Conservation (phyloP, 768 basidiomycete genomes). For the Amanita polypyramis region DNA sequence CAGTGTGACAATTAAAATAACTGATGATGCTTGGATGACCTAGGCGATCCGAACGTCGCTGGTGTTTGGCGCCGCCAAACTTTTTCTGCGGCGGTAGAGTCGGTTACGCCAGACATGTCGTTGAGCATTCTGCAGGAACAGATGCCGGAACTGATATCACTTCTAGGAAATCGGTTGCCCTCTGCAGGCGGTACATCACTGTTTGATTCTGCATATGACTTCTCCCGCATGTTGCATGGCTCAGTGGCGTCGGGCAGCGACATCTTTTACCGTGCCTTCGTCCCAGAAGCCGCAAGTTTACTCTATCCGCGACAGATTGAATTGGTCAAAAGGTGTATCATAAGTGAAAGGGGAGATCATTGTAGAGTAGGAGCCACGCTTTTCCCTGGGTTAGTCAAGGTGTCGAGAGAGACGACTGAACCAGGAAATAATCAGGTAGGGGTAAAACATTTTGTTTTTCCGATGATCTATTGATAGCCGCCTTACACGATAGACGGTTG, state of each 20-base stretch:
- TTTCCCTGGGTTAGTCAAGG: conserved; percentile 84
- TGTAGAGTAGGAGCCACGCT: conserved; percentile 78
- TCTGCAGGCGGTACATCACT: conserved; percentile 41
- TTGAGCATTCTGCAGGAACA: conserved; percentile 59
- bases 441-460: conserved; percentile 8
- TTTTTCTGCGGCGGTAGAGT: conserved; percentile 77
- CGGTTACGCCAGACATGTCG: conserved; percentile 63
- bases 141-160: conserved; percentile 50
- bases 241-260: conserved; percentile 51
- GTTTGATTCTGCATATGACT: conserved; percentile 64
- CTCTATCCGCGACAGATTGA: conserved; percentile 77
- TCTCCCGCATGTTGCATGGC: conserved; percentile 82
- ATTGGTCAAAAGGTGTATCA: conserved; percentile 72
- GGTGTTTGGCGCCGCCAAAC: conserved; percentile 87
- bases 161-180: conserved; percentile 36
- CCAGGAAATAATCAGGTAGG: conserved; percentile 42
- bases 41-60: conserved; percentile 83
- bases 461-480: conserved; percentile 3
- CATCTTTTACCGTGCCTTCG: conserved; percentile 79
- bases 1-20: neutral
- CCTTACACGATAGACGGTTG: conserved; percentile 40
- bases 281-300: conserved; percentile 68
- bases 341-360: conserved; percentile 59
- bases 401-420: conserved; percentile 34
- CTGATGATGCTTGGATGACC: neutral